Conservation (phyloP, 305 asterid genomes). For the Andrographis paniculata region DNA sequence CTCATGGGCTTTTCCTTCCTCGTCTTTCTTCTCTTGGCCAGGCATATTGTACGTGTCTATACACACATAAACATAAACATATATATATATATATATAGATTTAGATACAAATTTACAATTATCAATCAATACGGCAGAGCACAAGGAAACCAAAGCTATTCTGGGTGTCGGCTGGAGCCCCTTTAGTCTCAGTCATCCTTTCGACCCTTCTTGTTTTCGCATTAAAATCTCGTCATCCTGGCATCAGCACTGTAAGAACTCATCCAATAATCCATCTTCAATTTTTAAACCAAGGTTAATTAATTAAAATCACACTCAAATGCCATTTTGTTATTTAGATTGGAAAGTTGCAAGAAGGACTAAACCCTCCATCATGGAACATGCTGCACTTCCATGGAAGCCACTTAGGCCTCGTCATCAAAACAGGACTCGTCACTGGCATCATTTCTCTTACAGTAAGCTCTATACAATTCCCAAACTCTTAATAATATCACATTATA, state of each 20-base stretch:
- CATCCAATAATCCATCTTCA: no score
- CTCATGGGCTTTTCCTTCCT: constrained; percentile 81
- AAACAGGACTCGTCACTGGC: constrained; percentile 78
- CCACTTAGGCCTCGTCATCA: constrained; percentile 54
- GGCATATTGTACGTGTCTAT: constrained; percentile 57
- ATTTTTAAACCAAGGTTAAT: no score
- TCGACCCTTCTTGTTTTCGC: constrained; percentile 67
- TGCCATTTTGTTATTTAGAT: constrained; percentile 31
- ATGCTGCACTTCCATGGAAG: constrained; percentile 62
- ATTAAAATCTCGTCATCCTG: constrained; percentile 64
- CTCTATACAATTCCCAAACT: neutral
- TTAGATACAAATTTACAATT: no score
- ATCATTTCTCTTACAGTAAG: constrained; percentile 70
- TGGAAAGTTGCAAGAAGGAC: constrained; percentile 67
- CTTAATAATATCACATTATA: no score
- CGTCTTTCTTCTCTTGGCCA: constrained; percentile 53
- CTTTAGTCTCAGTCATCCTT: constrained; percentile 56
- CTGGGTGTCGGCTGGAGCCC: constrained; percentile 96
- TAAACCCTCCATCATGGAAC: constrained; percentile 89
- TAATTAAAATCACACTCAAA: no score
- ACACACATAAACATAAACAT: no score
- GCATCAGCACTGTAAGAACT: constrained; percentile 60
- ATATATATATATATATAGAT: no score
- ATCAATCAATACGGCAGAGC: constrained; percentile 44
- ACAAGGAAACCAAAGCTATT: constrained; percentile 68